A percentile compares a stretch with the other conserved stretches of the same genome.
These are phyloP conservation scores for Filobasidium floriforme DNA, from an alignment of 768 basidiomycete species.

Conservation along the genomic window DNA sequence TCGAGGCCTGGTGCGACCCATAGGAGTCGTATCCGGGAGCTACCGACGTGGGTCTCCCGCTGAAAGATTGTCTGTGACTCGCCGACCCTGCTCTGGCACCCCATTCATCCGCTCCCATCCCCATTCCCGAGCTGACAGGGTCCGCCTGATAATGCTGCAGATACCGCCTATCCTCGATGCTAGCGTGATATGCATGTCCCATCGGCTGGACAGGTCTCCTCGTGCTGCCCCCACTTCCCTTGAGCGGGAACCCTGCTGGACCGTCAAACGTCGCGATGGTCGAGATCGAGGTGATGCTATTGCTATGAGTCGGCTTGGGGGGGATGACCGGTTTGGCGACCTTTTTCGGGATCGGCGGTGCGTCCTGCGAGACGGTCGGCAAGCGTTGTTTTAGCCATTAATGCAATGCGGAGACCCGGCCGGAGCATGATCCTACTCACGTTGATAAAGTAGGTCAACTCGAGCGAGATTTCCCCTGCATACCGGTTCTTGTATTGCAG, in stretches of 20 bases:
- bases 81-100: not conserved
- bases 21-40: slow-evolving; percentile 1
- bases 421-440: slow-evolving; percentile 31
- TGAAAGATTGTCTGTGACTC: not conserved
- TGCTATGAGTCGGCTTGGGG: not conserved
- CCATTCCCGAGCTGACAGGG: not conserved
- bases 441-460: slow-evolving; percentile 85
- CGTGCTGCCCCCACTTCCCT: slow-evolving; percentile 4
- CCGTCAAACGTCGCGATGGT: not conserved
- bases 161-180: not conserved
- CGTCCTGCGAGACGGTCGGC: slow-evolving; percentile 9
- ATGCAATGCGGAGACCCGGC: too few relatives aligned
- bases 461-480: slow-evolving; percentile 79
- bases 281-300: slow-evolving; percentile 6
- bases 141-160: slow-evolving; percentile 2
- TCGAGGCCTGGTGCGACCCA: not conserved
- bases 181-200: not conserved
- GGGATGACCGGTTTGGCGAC: slow-evolving; percentile 21
- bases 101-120: not conserved
- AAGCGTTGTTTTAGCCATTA: too few relatives aligned
- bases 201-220: slow-evolving; percentile 10
- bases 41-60: not conserved
- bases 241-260: not conserved
- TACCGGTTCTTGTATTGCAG: slow-evolving; percentile 69
- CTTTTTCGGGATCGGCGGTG: slow-evolving; percentile 23